These are phyloP conservation scores for Litsea cubeba DNA, from an alignment of 164 flowering plant genomes.

Conservation along the genomic window DNA sequence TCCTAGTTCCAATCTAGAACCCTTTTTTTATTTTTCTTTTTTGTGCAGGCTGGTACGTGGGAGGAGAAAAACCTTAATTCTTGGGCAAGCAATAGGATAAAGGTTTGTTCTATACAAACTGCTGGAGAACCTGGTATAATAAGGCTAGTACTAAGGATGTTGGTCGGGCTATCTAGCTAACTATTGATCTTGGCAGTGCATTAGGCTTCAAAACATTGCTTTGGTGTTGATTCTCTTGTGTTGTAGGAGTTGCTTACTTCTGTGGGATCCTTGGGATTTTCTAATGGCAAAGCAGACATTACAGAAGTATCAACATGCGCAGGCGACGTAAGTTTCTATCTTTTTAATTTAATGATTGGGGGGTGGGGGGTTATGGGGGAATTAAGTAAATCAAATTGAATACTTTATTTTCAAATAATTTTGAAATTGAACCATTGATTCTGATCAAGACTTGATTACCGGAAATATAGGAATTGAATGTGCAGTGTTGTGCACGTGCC, in stretches of 20 bases:
- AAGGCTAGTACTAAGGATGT: background rate
- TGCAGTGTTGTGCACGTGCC: background rate
- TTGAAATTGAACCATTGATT: background rate
- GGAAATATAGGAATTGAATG: background rate
- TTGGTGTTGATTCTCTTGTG: background rate
- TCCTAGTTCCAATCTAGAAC: background rate
- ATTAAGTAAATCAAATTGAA: too few relatives aligned
- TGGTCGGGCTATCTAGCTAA: background rate
- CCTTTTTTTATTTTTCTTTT: background rate
- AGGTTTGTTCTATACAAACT: conserved; percentile 40
- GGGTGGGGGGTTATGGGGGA: too few relatives aligned
- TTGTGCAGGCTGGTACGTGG: conserved; percentile 91
- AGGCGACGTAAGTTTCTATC: conserved; percentile 76
- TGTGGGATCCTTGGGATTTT: conserved; percentile 57
- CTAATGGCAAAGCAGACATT: conserved; percentile 74
- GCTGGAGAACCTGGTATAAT: too few relatives aligned
- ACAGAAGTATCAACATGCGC: conserved; percentile 65
- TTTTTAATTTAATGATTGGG: too few relatives aligned
- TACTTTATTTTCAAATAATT: too few relatives aligned
- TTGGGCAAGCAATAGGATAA: conserved; percentile 80
- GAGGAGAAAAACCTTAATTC: conserved; percentile 85
- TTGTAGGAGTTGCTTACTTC: conserved; percentile 73
- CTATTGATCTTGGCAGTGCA: background rate
- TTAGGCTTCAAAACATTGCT: background rate
- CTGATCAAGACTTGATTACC: background rate